phyloP scores from a whole-genome alignment of 495 filamentous ascomycete species.

The Neurospora intermedia region DNA sequence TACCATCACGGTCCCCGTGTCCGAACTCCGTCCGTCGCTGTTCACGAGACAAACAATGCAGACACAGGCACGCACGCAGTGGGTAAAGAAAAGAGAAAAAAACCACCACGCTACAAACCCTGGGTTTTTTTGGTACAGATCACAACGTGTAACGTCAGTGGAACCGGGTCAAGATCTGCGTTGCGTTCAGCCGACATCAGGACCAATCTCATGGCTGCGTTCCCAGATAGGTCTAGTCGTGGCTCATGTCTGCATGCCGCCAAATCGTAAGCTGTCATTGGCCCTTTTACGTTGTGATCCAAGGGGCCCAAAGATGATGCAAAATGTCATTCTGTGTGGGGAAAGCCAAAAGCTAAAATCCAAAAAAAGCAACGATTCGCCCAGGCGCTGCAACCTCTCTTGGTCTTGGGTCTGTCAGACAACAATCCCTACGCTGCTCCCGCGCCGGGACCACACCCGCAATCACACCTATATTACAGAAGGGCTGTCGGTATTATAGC shows the following conservation, averaged over 20 bases:
- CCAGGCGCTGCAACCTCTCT: constrained; percentile 20
- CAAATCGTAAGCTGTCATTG: constrained; percentile 9
- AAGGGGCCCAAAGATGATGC: background rate
- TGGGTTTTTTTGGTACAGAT: background rate
- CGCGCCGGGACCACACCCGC: background rate
- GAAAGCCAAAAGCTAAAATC: constrained; percentile 21
- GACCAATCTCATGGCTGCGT: background rate
- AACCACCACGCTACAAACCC: background rate
- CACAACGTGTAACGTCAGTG: background rate
- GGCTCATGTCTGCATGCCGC: constrained; percentile 14
- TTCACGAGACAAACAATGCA: background rate
- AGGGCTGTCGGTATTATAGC: background rate
- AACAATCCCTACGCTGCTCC: background rate
- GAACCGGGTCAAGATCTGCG: background rate
- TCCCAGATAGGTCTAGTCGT: constrained; percentile 15
- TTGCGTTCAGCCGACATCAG: background rate
- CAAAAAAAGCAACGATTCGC: constrained; percentile 23
- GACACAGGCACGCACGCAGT: background rate
- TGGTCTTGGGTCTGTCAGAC: constrained; percentile 9
- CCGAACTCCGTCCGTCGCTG: background rate
- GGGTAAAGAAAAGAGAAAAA: background rate
- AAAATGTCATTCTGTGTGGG: constrained; percentile 10
- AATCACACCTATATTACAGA: background rate
- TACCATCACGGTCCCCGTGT: background rate
- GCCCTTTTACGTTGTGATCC: constrained; percentile 13